Conservation (phyloP, 2,329 filamentous ascomycete species). For the Chaetomium globosum region DNA sequence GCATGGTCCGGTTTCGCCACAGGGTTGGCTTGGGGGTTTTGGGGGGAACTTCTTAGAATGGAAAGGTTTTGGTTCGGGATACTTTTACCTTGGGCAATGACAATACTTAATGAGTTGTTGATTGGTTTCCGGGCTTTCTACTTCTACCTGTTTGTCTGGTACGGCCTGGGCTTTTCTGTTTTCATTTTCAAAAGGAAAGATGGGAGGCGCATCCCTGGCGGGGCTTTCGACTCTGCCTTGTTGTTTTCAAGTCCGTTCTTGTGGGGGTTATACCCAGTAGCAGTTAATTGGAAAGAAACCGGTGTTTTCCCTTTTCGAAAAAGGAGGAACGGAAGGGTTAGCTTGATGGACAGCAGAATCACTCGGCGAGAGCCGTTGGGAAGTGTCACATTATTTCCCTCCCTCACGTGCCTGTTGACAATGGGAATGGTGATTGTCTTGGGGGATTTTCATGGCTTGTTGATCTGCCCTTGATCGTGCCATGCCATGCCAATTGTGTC, state of each 20-base stretch:
- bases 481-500: neutral
- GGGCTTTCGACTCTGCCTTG: neutral
- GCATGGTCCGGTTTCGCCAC: conserved; percentile 7
- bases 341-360: neutral
- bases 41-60: neutral
- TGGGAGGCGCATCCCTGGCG: neutral
- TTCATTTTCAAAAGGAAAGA: neutral
- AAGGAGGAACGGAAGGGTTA: too few relatives aligned
- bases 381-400: neutral
- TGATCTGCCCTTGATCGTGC: neutral
- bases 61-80: neutral
- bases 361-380: neutral
- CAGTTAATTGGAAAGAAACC: neutral
- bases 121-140: neutral
- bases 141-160: neutral
- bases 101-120: conserved; percentile 21
- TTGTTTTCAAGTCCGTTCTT: neutral
- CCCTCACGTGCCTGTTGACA: neutral
- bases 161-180: neutral
- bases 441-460: neutral
- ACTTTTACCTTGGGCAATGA: conserved; percentile 11
- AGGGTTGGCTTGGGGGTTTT: neutral
- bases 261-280: conserved; percentile 1
- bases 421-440: neutral
- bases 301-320: neutral